Base-by-base conservation (phyloP, 2,329 filamentous ascomycete species). In the Pyricularia grisea region DNA sequence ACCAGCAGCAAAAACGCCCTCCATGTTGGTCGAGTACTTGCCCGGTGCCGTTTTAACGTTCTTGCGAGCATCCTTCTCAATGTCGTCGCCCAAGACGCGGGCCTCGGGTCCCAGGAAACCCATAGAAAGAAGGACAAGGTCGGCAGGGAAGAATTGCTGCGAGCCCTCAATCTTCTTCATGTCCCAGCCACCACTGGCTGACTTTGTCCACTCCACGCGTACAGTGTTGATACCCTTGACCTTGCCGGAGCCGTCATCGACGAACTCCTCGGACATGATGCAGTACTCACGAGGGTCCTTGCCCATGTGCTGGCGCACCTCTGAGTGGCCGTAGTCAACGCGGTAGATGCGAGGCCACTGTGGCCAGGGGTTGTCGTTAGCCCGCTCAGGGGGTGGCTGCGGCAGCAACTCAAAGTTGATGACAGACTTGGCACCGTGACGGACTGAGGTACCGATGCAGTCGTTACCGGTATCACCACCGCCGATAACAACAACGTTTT, bases 281-380 rank as follows among this genome's bases (percentile, higher is more conserved):
- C 94, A 97, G 85, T 92, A 98, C 82, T 97, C 94, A 74, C 94
- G 93, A 70, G 94, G 94, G 76, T 97, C 94, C 78, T 94, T 94
- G 81, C 94, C 94, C 84, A 94, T 94, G 83, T 97, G 94, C 74
- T 94, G 93, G 80, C 94, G 93, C 75, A 97, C 94, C 81, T 98
- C 94, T 20, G 90, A 91, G 84, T 98, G 94, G 69, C 94, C 94
- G 77, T 98, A 98, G 81, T 98, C 94, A n/a, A 97, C 92, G 74
- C 94, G 93, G 86, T 97, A 97, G 78, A 97, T 94, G 76, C 94
- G 92, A 70, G 94, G 94, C 94, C 94, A 98, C 81, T 97, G 94
- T 11, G 94, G 94, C 94, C 94, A 98, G 71, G 94, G 94, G 85
- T 98, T 98, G 81, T 97, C 94, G 72, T 88, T 87, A 72, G 92